Conservation (phyloP, 2,329 filamentous ascomycete species). For the Fusarium coicis region DNA sequence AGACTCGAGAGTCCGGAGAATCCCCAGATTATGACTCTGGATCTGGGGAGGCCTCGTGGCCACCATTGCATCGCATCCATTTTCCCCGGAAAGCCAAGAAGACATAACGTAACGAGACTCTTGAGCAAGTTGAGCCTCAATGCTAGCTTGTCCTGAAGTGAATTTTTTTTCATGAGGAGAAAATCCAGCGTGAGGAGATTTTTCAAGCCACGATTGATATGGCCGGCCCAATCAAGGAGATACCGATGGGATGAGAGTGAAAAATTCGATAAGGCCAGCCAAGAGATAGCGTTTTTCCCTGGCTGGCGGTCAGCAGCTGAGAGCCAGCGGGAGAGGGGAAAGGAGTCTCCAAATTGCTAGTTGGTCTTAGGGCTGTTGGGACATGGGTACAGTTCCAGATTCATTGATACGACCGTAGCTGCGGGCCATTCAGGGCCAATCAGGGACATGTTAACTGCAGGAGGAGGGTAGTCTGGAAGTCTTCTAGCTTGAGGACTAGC, state of each 20-base stretch:
- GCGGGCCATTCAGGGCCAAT: constrained; percentile 26
- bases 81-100: constrained; percentile 39
- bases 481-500: constrained; percentile 36
- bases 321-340: constrained; percentile 17
- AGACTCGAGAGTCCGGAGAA: constrained; percentile 34
- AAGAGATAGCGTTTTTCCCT: constrained; percentile 16
- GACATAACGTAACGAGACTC: constrained; percentile 4
- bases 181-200: constrained; percentile 24
- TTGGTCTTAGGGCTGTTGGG: neutral
- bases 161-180: constrained; percentile 20
- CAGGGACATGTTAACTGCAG: neutral
- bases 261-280: neutral
- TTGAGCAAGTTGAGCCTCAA: constrained; percentile 22
- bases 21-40: constrained; percentile 23
- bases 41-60: constrained; percentile 27
- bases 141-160: constrained; percentile 3
- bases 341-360: constrained; percentile 26
- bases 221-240: constrained; percentile 36
- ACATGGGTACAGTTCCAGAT: constrained; percentile 14
- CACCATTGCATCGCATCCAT: constrained; percentile 20
- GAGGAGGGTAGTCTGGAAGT: constrained; percentile 39
- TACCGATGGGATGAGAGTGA: constrained; percentile 27
- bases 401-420: constrained; percentile 13
- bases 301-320: constrained; percentile 14
- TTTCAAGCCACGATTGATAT: constrained; percentile 19